Evolutionary conservation across 23 red algal genomes (phyloP).

Genomic region (Agarophyton chilense): DNA sequence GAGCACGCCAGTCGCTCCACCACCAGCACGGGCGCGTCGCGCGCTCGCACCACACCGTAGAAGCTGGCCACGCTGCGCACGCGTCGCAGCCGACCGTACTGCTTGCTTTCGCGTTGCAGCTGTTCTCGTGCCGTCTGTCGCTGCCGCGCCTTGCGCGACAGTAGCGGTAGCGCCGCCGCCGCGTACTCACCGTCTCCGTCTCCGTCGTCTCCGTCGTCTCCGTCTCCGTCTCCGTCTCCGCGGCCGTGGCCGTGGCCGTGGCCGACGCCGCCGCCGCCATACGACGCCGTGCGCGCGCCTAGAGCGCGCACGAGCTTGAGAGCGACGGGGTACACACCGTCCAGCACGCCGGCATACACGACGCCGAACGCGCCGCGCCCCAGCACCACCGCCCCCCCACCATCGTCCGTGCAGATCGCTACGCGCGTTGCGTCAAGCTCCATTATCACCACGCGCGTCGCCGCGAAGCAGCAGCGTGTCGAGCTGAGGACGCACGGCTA

Average conservation of each 20-base stretch:
- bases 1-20: slow-evolving; percentile 40
- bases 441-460: too few relatives aligned
- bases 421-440: not conserved
- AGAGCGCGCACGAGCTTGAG: slow-evolving; percentile 43
- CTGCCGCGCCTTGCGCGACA: not conserved
- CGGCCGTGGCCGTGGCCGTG: too few relatives aligned
- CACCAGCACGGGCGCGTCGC: slow-evolving; percentile 43
- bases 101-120: slow-evolving; percentile 38
- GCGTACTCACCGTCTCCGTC: too few relatives aligned
- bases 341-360: slow-evolving; percentile 57
- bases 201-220: too few relatives aligned
- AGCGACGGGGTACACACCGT: slow-evolving; percentile 64
- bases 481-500: too few relatives aligned
- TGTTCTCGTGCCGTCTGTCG: not conserved
- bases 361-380: slow-evolving; percentile 68
- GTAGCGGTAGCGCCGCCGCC: not conserved
- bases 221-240: too few relatives aligned
- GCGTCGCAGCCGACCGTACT: slow-evolving; percentile 26
- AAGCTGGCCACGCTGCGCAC: slow-evolving; percentile 12
- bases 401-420: not conserved
- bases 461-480: too few relatives aligned
- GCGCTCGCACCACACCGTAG: not conserved
- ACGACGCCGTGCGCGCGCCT: not conserved
- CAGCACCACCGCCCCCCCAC: not conserved
- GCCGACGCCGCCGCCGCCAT: too few relatives aligned